These are phyloP conservation scores for Daldinia childiae DNA, from an alignment of 495 filamentous ascomycete genomes.

Conservation along the genomic window DNA sequence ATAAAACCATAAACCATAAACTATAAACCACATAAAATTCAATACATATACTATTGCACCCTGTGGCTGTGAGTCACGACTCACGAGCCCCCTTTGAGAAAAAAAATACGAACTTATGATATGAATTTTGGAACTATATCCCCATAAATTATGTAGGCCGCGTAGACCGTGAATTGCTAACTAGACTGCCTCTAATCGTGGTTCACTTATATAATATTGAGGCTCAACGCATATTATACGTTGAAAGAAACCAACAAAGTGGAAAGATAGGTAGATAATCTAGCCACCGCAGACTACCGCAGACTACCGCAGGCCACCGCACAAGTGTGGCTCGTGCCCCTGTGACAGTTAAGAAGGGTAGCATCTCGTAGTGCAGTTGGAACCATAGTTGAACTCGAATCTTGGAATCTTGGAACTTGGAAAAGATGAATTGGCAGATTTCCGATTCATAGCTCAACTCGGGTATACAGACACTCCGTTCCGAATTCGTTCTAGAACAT, in stretches of 20 bases:
- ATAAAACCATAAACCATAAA: not conserved
- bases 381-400: constrained; percentile 12
- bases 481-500: not conserved
- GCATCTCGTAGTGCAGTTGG: constrained; percentile 13
- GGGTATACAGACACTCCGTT: constrained; percentile 21
- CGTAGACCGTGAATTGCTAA: constrained; percentile 27
- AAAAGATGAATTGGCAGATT: constrained; percentile 20
- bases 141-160: constrained; percentile 32
- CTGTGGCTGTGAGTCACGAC: constrained; percentile 11
- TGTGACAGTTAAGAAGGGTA: constrained; percentile 28
- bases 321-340: constrained; percentile 29
- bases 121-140: constrained; percentile 25
- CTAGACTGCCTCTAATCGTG: constrained; percentile 1
- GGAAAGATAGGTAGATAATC: constrained; percentile 6
- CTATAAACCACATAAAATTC: constrained; percentile 12
- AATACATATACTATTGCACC: constrained; percentile 8
- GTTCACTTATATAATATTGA: constrained; percentile 15
- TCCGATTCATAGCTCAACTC: not conserved
- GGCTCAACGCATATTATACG: constrained; percentile 19
- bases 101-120: constrained; percentile 23
- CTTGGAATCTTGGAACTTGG: not conserved
- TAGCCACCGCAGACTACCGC: not conserved
- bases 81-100: not conserved
- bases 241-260: constrained; percentile 1
- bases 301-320: constrained; percentile 9